Conservation (phyloP, 2,329 filamentous ascomycete species). For the Colletotrichum sp. region DNA sequence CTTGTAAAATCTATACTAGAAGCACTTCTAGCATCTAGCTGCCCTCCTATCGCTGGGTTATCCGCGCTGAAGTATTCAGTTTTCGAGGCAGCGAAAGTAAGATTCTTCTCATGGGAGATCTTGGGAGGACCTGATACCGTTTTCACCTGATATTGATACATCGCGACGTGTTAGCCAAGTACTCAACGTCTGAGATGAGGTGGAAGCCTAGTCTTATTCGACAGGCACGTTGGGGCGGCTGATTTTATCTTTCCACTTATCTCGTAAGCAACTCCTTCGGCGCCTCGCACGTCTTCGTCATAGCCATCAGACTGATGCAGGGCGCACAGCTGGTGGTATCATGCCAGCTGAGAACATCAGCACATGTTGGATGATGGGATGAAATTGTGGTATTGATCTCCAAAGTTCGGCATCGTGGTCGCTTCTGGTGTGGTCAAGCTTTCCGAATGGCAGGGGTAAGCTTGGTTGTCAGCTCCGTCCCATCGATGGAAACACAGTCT, state of each 20-base stretch:
- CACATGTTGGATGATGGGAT: rapidly evolving
- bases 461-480: not conserved
- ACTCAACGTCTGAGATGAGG: rapidly evolving
- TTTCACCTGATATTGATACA: no score
- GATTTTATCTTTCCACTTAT: not conserved
- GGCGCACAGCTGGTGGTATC: rapidly evolving
- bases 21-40: no score
- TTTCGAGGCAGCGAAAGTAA: no score
- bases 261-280: not conserved
- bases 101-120: rapidly evolving
- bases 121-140: not conserved
- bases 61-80: not conserved
- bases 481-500: not conserved
- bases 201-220: rapidly evolving
- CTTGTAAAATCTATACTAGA: rapidly evolving
- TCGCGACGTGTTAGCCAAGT: not conserved
- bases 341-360: not conserved
- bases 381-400: not conserved
- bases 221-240: rapidly evolving
- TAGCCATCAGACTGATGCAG: not conserved
- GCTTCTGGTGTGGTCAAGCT: not conserved
- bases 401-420: rapidly evolving
- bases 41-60: rapidly evolving
- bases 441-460: not conserved
- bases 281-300: rapidly evolving